phyloP scores from a whole-genome alignment of 75 land plant species.

The Selaginella tamariscina region DNA sequence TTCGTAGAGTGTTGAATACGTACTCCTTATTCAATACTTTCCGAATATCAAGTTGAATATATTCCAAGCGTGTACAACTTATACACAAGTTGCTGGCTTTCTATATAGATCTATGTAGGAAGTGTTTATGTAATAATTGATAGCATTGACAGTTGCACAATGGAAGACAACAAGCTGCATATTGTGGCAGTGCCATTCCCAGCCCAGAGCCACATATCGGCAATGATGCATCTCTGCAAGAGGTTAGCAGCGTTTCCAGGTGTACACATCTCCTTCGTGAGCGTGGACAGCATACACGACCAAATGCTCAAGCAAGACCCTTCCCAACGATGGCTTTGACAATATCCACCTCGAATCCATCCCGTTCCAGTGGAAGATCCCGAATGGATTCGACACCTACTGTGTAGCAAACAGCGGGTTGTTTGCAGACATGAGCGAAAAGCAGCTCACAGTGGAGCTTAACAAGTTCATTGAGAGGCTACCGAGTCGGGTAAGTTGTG shows the following conservation, averaged over 20 bases:
- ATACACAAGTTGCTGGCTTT: no score
- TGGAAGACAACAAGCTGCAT: neutral
- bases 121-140: no score
- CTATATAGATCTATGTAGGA: no score
- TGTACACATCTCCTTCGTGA: neutral
- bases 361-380: conserved; percentile 5
- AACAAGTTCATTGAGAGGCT: neutral
- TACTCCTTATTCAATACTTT: no score
- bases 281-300: conserved; percentile 8
- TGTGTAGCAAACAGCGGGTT: neutral
- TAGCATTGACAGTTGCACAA: no score
- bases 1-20: no score
- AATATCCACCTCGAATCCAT: neutral
- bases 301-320: neutral
- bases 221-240: conserved; percentile 10
- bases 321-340: neutral
- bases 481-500: neutral
- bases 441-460: neutral
- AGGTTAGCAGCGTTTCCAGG: neutral
- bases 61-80: no score
- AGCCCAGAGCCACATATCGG: neutral
- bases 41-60: no score
- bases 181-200: conserved; percentile 13
- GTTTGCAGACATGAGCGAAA: neutral
- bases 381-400: conserved; percentile 2